Evolutionary conservation across 345 rosid species (phyloP), one percentile per base, ranked within the genome.

Genomic region (Populus davidiana): DNA sequence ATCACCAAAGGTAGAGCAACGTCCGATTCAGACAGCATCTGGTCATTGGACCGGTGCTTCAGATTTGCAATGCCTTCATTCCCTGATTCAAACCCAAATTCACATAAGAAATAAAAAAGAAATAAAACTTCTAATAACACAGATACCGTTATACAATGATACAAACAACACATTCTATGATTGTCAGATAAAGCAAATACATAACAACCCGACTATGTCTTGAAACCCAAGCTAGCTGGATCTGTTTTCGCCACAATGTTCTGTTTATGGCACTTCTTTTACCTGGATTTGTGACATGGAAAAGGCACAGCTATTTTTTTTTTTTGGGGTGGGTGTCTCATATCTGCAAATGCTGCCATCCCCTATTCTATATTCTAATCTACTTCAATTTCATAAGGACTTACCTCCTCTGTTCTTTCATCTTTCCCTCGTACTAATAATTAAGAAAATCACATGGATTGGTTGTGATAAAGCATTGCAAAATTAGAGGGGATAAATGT

Each of bases 1-100:
- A 94, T 82, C 70, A 90, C 98, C 83, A 96, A 81, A 81, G 97
- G 95, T 41, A 93, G 88, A 27, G 86, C 69, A 82, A 78, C 82
- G 62, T 86, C 93, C 56, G 94, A 80, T 77, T 80, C 88, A 14
- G 91, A 82, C 23, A 80, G 77, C 84, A 84, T 80, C 74, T 83
- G 90, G 43, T 87, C 87, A 75, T 88, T 83, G 11, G 83, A 64
- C 17, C 77, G 75, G 74, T 81, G 85, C 85, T 85, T 86, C 70
- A 77, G 68, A 64, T 82, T 87, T 33, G 80, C 83, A 77, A 82
- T 81, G 76, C 86, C 85, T 73, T 84, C 92, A 85, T 83, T 85
- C 75, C 88, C 99, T 94, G 87, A 43, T 79, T 69, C 25, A 62
- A 77, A 67, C 62, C 75, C 70, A 69, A 77, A 75, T 50, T 71